Evolutionary conservation across 805 yeast species (phyloP).

Genomic region (Wickerhamomyces kurtzmanii): DNA sequence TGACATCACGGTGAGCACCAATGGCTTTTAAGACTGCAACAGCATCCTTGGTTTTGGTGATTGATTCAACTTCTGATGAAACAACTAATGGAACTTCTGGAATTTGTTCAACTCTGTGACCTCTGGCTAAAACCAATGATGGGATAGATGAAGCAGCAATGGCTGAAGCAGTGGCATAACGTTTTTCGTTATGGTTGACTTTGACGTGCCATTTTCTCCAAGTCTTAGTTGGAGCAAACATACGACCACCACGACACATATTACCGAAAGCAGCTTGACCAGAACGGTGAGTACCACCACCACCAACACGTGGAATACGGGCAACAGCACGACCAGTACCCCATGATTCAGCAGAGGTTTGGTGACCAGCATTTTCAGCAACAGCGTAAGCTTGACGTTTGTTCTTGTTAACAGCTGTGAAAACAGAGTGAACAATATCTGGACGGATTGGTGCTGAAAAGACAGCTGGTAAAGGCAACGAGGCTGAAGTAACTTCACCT

Average conservation of each 20-base stretch:
- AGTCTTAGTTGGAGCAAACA: conserved; percentile 99
- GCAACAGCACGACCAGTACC: conserved; percentile 99
- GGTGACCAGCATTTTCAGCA: conserved; percentile 98
- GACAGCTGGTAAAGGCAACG: conserved; percentile 95
- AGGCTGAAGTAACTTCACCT: conserved; percentile 80
- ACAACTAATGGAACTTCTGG: conserved; percentile 98
- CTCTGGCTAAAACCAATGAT: conserved; percentile 98
- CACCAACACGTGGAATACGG: conserved; percentile 99
- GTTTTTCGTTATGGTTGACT: conserved; percentile 99
- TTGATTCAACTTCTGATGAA: conserved; percentile 83
- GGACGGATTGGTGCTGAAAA: conserved; percentile 99
- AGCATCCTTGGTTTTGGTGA: conserved; percentile 97
- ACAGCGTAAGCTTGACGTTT: conserved; percentile 99
- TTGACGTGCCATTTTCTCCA: conserved; percentile 99
- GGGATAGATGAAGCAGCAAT: conserved; percentile 98
- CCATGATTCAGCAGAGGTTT: conserved; percentile 99
- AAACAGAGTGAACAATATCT: conserved; percentile 98
- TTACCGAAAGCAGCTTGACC: conserved; percentile 99
- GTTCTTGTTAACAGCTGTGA: conserved; percentile 98
- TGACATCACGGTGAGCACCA: conserved; percentile 97
- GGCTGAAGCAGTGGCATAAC: conserved; percentile 99
- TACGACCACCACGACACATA: conserved; percentile 99
- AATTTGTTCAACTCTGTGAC: conserved; percentile 98
- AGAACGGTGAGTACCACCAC: conserved; percentile 99
- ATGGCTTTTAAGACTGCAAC: conserved; percentile 96